Evolutionary conservation across 805 yeast genomes (phyloP), one percentile per base, ranked within the genome.

Genomic region (Suhomyces emberorum): DNA sequence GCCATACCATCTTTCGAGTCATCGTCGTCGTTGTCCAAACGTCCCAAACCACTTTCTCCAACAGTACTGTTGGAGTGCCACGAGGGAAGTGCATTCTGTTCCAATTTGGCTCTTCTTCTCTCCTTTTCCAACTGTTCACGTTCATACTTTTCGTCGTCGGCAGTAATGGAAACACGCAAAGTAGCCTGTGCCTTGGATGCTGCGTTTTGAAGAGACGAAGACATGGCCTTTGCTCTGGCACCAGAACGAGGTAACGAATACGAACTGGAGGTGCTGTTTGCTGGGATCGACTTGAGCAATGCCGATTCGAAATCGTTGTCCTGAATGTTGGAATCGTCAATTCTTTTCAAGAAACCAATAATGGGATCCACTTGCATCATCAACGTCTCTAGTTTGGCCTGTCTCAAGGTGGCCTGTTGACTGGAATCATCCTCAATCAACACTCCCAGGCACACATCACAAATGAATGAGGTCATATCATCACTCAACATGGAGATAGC

Each of bases 11-110:
- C 61, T 28, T 63, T 37, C 14, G 37, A 15, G 25, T 38, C 44
- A 3, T 51, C 49, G 18, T 74, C 83, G 23, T 69, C 79, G 30
- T 63, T 69, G 44, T 74, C 81, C 40, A 79, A 50, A 44, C 67
- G 73, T 39, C 81, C 85, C 40, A 77, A 58, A 3, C 73, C 70
- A 10, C 72, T 61, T 47, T 80, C 71, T 30, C 95, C 96, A 47
- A 91, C 91, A 0, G 99, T 89, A 54, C 91, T 79, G 48, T 83
- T 82, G 46, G 83, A 79, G 57, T 93, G 96, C 99, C 99, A 93
- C 19, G 93, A 82, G 6, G 99, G 99, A 47, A 93, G 71, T 3
- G 96, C 96, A 57, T 93, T 93, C 59, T 91, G 96, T 54, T 84
- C 82, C 59, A 89, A 71, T 47, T 77, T 72, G 59, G 74, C 81